Conservation (phyloP, 768 basidiomycete genomes). For the Tulasnella sp. region DNA sequence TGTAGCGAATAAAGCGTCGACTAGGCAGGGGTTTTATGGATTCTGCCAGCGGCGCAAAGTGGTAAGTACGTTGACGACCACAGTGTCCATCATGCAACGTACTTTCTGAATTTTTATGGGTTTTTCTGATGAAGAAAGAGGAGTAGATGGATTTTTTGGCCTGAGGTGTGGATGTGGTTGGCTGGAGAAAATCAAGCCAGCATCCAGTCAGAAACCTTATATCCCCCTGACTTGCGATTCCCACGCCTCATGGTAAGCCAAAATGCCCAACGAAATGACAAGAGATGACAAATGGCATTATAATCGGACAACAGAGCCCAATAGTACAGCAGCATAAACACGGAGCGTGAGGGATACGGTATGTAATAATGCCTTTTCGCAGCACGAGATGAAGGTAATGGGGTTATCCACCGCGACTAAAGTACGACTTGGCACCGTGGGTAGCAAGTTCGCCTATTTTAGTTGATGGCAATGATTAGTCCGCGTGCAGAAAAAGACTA, state of each 20-base stretch:
- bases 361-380: not conserved
- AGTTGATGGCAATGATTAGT: slow-evolving; percentile 29
- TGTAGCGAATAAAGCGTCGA: slow-evolving; percentile 59
- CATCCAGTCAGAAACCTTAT: slow-evolving; percentile 19
- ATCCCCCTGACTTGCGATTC: slow-evolving; percentile 16
- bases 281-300: not conserved
- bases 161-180: slow-evolving; percentile 18
- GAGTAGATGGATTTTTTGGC: slow-evolving; percentile 27
- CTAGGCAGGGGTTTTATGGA: slow-evolving; percentile 33
- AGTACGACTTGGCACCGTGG: slow-evolving; percentile 87
- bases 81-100: slow-evolving; percentile 51
- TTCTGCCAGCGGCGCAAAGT: slow-evolving; percentile 19
- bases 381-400: not conserved
- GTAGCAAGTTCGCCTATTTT: slow-evolving; percentile 72
- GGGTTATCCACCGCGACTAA: slow-evolving; percentile 50
- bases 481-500: slow-evolving; percentile 36
- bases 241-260: not conserved
- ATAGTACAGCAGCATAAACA: slow-evolving; percentile 1
- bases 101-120: slow-evolving; percentile 66
- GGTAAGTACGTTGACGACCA: not conserved
- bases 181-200: slow-evolving; percentile 1
- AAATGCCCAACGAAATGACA: not conserved
- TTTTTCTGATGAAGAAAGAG: slow-evolving; percentile 24
- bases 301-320: not conserved
- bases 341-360: not conserved